Base-by-base conservation (phyloP, 2,329 filamentous ascomycete species). In the Onygenales sp. region DNA sequence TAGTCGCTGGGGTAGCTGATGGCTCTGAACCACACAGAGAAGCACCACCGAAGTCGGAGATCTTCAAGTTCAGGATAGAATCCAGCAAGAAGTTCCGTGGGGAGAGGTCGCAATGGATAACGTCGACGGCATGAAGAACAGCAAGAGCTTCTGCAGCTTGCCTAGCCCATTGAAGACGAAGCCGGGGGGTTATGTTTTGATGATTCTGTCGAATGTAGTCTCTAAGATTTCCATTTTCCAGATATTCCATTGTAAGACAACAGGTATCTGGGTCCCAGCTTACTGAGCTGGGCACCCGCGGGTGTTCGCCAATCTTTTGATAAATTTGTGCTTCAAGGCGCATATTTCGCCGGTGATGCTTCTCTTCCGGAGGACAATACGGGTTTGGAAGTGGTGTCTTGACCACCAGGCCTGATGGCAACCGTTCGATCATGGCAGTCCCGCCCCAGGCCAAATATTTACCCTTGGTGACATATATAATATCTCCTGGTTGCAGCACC, bases 71-170 rank as follows among this genome's bases (percentile, higher is more conserved):
- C 6, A 63, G 55, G 42, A 58, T 42, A 9, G 40, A 52, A 45
- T 63, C 58, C 11, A 63, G 55, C 48, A 63, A 53, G 17, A 61
- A 58, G 51, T 61, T 63, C 9, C 56, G 48, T 44, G 56, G 58
- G 37, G 55, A 56, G 42, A 62, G 54, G 52, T 61, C 59, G 37
- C 60, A 61, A 42, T 63, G 59, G 6, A 61, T 54, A 43, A 59
- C 53, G 31, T 56, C 44, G 43, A 51, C 11, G 6, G 8, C 9
- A 55, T 62, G 60, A 39, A 62, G 57, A 52, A 58, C 52, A 9
- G 32, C 31, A 6, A 63, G 31, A 11, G 54, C 60, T 46, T 62
- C 58, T 21, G 59, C 55, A 51, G 60, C 58, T 42, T 61, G 56
- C 42, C 40, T 55, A 31, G 49, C 48, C 58, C 59, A 62, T 52